Base-by-base conservation (phyloP, 2,329 filamentous ascomycete genomes). In the Verticillium nubilum region DNA sequence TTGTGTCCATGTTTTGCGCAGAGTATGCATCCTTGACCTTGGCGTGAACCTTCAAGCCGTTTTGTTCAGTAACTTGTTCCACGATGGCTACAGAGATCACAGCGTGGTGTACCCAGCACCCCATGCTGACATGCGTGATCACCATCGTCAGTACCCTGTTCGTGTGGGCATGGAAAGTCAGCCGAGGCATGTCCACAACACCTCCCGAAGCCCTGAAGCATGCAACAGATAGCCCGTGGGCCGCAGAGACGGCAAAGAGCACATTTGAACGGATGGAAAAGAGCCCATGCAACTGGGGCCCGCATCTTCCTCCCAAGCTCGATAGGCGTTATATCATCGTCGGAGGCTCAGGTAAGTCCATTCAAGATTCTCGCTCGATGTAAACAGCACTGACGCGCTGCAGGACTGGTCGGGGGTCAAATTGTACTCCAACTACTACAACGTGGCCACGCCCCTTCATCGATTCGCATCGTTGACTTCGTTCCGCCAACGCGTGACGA, bases 391-490 rank as follows among this genome's bases (percentile, higher is more conserved):
- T 50, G 19, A 50, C 42, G 25, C 10, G n/a, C 7, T 23, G 3
- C 59, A 82, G 81, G 82, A 5, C 76, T 85, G 31, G 80, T 86
- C 2, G 83, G 83, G 3, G 78, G 81, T 31, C 80, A 79, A 67
- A 79, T 86, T 33, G 78, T 83, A 12, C 70, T 79, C 9, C 79
- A 84, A 61, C 77, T 86, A 9, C 72, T 85, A 10, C 74, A 76
- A 23, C 80, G 79, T 5, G 83, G 83, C 12, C 79, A 83, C 53
- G 70, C 75, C 3, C 76, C 81, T 1, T 67, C 74, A 42, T 76
- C 78, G 29, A 81, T 86, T 61, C 80, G 83, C 12, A 78, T 85
- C 58, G 61, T 85, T 54, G 84, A 86, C 67, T 75, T 82, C 59
- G 73, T 73, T 15, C 66, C 71, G 5, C 76, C 82, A 3, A 73